phyloP scores from a whole-genome alignment of 345 rosid species.

The Angophora floribunda region DNA sequence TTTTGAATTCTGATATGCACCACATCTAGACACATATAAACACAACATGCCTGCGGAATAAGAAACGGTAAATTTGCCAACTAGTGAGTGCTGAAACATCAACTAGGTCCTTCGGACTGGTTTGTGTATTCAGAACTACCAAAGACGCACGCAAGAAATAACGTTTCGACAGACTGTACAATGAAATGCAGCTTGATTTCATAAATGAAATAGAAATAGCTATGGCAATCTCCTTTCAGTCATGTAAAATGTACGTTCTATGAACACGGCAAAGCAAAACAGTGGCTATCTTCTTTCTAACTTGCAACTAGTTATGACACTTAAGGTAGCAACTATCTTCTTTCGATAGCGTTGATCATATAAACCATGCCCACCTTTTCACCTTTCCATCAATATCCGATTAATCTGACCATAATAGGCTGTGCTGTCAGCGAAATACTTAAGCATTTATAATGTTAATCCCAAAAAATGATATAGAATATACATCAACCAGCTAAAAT shows the following conservation, averaged over 20 bases:
- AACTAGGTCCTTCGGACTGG: not conserved
- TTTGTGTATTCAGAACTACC: not conserved
- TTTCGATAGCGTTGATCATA: too few relatives aligned
- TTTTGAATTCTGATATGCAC: not conserved
- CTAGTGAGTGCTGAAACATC: not conserved
- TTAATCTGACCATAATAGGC: not conserved
- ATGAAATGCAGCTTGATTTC: not conserved
- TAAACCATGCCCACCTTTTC: not conserved
- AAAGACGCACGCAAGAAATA: not conserved
- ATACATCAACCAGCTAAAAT: not conserved
- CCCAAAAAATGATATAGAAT: not conserved
- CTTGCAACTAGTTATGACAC: too few relatives aligned
- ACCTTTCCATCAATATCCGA: not conserved
- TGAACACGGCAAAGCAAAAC: not conserved
- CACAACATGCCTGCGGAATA: not conserved
- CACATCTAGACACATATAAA: not conserved
- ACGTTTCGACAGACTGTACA: not conserved
- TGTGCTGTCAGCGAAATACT: not conserved
- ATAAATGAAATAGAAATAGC: not conserved
- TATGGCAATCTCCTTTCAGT: not conserved
- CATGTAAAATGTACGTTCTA: not conserved
- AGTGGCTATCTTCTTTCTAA: too few relatives aligned
- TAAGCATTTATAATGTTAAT: not conserved
- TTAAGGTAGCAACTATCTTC: too few relatives aligned
- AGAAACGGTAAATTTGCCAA: not conserved